Evolutionary conservation across 2,329 filamentous ascomycete species (phyloP), one percentile per base, ranked within the genome.

Genomic region (Ilyonectria sp.): DNA sequence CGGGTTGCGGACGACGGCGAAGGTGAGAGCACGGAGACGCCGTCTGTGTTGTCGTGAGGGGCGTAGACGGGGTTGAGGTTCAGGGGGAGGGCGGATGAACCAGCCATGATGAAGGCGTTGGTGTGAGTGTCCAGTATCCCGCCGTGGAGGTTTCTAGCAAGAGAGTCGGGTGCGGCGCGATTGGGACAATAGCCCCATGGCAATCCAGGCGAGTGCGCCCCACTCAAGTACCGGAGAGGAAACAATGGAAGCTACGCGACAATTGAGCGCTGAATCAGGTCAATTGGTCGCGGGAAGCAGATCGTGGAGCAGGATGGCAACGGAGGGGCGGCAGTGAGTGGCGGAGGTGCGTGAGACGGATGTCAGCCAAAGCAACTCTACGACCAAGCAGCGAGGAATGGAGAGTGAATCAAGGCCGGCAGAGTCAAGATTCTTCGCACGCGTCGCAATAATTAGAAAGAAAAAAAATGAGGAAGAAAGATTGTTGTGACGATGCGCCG

Each of bases 101-200:
- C 73, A n/a, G 70, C 60, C 73, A 75, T 75, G 29, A 31, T 56
- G 44, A 19, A n/a, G 52, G 15, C 50, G 29, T 26, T 31, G 26
- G 53, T 29, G 26, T 46, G 31, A 35, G 44, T 44, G 54, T 53
- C 33, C 23, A 23, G 60, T 62, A 29, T 55, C 56, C 57, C 46
- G 49, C n/a, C 33, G n/a, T 64, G 50, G 55, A 43, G 31, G 26
- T 6, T 49, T 50, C 29, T 53, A 58, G 37, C 37, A 35, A 35
- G 54, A 29, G n/a, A 56, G 47, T 57, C 44, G 60, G 57, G 55
- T 23, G 29, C 46, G 37, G 43, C 49, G 55, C 60, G 53, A 33
- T 49, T 40, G 53, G 59, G 49, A 43, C 61, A 65, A 49, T 13
- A 54, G 31, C 49, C 69, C 65, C 71, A 70, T 71, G 67, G 43